Percentiles rank a stretch among this genome's conserved stretches.
phyloP scores from a whole-genome alignment of 2,329 filamentous ascomycete genomes.

The Fusarium tjaetaba region DNA sequence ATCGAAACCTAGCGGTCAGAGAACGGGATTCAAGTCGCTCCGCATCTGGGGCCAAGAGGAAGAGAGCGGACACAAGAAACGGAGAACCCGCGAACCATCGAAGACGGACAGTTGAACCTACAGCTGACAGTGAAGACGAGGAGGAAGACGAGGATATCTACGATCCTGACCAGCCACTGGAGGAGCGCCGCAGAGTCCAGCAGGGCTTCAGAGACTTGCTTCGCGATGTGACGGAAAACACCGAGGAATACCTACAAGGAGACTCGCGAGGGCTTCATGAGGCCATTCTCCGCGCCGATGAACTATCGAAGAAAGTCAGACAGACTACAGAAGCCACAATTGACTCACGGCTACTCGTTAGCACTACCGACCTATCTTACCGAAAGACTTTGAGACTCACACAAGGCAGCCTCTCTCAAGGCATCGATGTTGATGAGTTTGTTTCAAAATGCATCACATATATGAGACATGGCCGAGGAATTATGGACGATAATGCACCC shows the following conservation, averaged over 20 bases:
- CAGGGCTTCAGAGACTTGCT: constrained; percentile 74
- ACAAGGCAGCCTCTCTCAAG: constrained; percentile 76
- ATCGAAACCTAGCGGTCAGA: constrained; percentile 39
- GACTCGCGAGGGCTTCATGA: constrained; percentile 72
- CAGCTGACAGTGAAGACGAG: constrained; percentile 34
- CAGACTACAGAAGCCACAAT: constrained; percentile 92
- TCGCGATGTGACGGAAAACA: constrained; percentile 70
- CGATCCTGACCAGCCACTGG: constrained; percentile 83
- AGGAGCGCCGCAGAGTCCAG: constrained; percentile 77
- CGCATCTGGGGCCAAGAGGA: constrained; percentile 46
- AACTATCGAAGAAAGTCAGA: constrained; percentile 73
- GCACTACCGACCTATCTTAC: constrained; percentile 80
- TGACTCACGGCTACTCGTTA: constrained; percentile 87
- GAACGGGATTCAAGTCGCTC: constrained; percentile 37
- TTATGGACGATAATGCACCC: constrained; percentile 60
- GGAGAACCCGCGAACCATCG: constrained; percentile 36
- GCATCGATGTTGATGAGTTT: constrained; percentile 90
- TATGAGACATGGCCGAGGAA: constrained; percentile 76
- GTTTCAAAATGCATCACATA: constrained; percentile 89
- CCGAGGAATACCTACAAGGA: constrained; percentile 75
- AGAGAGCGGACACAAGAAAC: constrained; percentile 43
- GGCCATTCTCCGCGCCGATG: constrained; percentile 73
- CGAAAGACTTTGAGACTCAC: constrained; percentile 80
- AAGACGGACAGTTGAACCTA: constrained; percentile 40
- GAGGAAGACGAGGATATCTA: constrained; percentile 61